Evolutionary conservation across 306 rosid genomes (phyloP).

Genomic region (Cajanus cajan): DNA sequence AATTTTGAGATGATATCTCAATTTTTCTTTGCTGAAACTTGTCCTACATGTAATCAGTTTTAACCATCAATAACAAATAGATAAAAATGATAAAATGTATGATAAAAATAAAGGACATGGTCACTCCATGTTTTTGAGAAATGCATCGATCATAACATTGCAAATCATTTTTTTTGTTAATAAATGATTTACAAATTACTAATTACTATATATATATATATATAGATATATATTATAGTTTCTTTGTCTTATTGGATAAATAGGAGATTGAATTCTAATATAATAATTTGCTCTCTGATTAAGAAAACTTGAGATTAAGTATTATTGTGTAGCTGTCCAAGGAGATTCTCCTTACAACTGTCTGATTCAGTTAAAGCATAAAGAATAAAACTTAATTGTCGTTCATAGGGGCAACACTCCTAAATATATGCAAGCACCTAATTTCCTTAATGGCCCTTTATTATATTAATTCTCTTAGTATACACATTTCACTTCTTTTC

Average conservation of each 20-base stretch:
- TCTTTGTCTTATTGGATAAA: slow-evolving; percentile 1
- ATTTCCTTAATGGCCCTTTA: background rate
- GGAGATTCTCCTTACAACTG: background rate
- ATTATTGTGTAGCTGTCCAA: too few relatives aligned
- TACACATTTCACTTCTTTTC: background rate
- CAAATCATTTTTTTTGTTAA: too few relatives aligned
- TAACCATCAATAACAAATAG: too few relatives aligned
- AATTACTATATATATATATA: background rate
- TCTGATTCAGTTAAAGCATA: background rate
- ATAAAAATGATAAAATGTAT: too few relatives aligned
- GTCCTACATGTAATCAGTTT: too few relatives aligned
- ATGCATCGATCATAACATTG: too few relatives aligned
- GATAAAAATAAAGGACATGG: too few relatives aligned
- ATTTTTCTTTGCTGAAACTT: too few relatives aligned
- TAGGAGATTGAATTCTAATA: background rate
- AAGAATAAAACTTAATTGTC: background rate
- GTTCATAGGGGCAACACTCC: background rate
- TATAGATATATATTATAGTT: background rate
- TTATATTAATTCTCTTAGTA: background rate
- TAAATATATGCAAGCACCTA: background rate
- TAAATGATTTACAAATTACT: too few relatives aligned
- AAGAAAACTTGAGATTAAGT: too few relatives aligned
- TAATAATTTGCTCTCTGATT: background rate
- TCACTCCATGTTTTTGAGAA: too few relatives aligned
- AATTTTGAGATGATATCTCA: too few relatives aligned